Base-by-base conservation (phyloP, 495 filamentous ascomycete species). In the Penicillium paradoxum region DNA sequence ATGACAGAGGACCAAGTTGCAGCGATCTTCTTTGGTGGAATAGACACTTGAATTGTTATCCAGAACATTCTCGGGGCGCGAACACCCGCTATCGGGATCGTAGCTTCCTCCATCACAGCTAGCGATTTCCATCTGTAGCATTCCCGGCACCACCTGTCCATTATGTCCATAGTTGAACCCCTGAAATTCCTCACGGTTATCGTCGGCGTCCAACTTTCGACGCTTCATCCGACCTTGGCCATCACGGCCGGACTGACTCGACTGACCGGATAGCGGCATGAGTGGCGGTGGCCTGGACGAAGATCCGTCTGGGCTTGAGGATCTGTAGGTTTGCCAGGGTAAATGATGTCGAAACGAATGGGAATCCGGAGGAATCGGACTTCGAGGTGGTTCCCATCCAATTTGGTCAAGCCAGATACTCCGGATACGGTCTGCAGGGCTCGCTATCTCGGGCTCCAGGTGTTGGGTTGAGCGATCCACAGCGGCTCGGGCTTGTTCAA, bases 21-120 rank as follows among this genome's bases (percentile, higher is more conserved):
- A 95, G 50, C 83, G 82, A 45, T 83, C 83, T 15, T 83, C 83
- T 68, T 90, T 86, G 14, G 91, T 95, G 67, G 90, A 95, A 64
- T 97, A 97, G 17, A 96, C 91, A 18, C 83, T 86, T 44, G 76
- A 68, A 67, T 97, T 88, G 66, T 91, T 87, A 52, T 77, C 81
- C 42, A 97, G 75, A 36, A 96, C 81, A 68, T 96, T 95, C 55
- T 91, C 87, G 24, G 86, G 82, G 34, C 76, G 76, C 59, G 89
- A 90, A 17, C 77, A 73, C 50, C 75, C 74, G 36, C 74, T 67
- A 32, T 73, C 69, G 2, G 70, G 69, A 49, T 82, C 79, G 64
- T 85, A 91, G 18, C 83, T 79, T 1, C 91, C 92, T 43, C 91
- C 92, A 70, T 97, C 92, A 61, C 91, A 97, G 74, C 82, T 89